A percentile compares a stretch with the other conserved stretches of the same genome.
Conservation (phyloP, 805 yeast species). For the Monosporozyma yasuniensis region DNA sequence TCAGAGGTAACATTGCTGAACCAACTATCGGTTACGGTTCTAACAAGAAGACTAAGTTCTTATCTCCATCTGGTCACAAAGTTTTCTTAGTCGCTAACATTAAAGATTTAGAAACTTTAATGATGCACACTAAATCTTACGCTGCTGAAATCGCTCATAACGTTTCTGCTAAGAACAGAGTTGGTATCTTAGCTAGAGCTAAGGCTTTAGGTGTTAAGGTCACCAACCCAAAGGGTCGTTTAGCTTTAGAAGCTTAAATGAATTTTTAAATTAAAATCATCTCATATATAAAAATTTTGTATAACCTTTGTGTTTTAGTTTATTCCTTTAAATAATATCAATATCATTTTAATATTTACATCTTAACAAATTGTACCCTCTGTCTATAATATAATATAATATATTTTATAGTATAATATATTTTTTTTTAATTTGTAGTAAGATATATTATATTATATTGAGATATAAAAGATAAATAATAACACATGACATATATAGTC, state of each 20-base stretch:
- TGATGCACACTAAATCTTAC: slow-evolving; percentile 95
- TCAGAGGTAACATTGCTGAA: slow-evolving; percentile 98
- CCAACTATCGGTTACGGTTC: slow-evolving; percentile 99
- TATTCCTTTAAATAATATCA: slow-evolving; percentile 1
- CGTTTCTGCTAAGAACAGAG: slow-evolving; percentile 97
- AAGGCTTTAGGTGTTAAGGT: slow-evolving; percentile 97
- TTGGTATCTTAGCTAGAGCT: slow-evolving; percentile 90
- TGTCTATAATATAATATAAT: no score
- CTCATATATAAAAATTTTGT: slow-evolving; percentile 2
- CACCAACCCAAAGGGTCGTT: slow-evolving; percentile 98
- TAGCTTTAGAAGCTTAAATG: slow-evolving; percentile 88
- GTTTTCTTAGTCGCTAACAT: slow-evolving; percentile 87
- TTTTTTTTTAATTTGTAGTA: no score
- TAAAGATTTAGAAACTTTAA: slow-evolving; percentile 87
- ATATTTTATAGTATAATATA: no score
- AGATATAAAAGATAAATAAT: no score
- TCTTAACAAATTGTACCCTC: not conserved
- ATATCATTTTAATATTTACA: slow-evolving; percentile 1
- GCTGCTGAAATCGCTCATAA: slow-evolving; percentile 99
- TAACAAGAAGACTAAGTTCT: slow-evolving; percentile 95
- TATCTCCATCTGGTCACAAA: slow-evolving; percentile 98
- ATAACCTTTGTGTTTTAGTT: slow-evolving; percentile 1
- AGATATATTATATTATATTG: no score
- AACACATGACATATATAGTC: not conserved
- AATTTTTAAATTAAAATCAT: slow-evolving; percentile 4